Base-by-base conservation (phyloP, 371 early-diverging fungal genomes). In the Conidiobolus incongruus region DNA sequence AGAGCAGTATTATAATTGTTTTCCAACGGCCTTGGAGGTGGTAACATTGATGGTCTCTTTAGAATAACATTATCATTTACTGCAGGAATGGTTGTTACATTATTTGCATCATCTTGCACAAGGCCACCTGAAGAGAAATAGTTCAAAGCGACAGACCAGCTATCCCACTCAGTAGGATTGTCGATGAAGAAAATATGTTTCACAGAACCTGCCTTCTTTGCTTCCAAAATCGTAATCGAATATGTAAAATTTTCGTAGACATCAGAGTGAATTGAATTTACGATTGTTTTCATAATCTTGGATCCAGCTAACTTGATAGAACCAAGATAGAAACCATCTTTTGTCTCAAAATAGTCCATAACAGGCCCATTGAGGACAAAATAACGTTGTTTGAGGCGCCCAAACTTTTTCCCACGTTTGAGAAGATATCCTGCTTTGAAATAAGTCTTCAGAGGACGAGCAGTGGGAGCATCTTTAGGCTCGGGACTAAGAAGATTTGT, bases 391-490 rank as follows among this genome's bases (percentile, higher is more conserved):
- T 84, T 86, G 77, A 77, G 81, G 1, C 78, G 78, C 22, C 84
- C 85, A 67, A 79, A 79, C 52, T 74, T 78, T 54, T 80, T 82
- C 26, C 84, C 82, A 51, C 69, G 72, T 57, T 86, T 86, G 0
- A 41, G 19, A 4, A 41, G 31, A 15, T 24, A 28, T 7, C 41
- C 41, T 11, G 41, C 11, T 24, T 41, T 41, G 21, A 28, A 41
- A 15, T 28, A 15, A 11, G 26, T 11, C n/a, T 30, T 24, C 11
- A 15, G 11, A 12, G 31, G 13, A 15, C 4, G 6, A 7, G 6
- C 6, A 4, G 4, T 6, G 13, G 36, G 16, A 10, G 36, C 7
- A 10, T 13, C 13, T 7, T 7, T 19, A 20, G 7, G 16, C 7
- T 15, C 36, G 13, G n/a, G n/a, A 35, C 36, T 20, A 35, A 19